Base-by-base conservation (phyloP, 192 early-diverging fungal species). In the Mortierella hygrophila region DNA sequence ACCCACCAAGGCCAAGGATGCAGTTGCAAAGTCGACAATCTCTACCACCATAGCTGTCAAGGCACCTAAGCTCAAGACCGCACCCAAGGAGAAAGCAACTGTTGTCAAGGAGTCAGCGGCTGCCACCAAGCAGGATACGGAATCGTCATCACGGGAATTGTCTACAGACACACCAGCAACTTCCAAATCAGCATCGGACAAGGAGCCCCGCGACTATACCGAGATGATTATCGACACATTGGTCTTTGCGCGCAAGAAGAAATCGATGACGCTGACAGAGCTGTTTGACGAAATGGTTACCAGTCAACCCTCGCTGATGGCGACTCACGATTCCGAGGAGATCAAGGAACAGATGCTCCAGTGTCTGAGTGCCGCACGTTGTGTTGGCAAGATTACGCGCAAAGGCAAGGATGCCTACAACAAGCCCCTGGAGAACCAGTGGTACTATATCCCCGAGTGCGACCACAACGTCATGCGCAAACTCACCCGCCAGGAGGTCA, bases 341-440 rank as follows among this genome's bases (percentile, higher is more conserved):
- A 88, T 72, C 63, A 84, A 82, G 44, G 74, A 82, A 29, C 88
- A 88, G 16, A 88, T 92, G 68, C 40, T 78, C 9, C 55, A 82
- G 6, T 87, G 89, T 35, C 77, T 92, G 18, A 85, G 79, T n/a
- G 82, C 85, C 0, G 82, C 81, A 8, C 82, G 88, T 3, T 92
- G 85, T 63, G 90, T 92, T 40, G 91, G 90, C 63, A 89, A 91
- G 72, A 92, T 92, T 29, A 78, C 87, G 18, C 89, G 91, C 41
- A 92, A 88, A 23, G 91, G 91, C 54, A 92, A 92, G 81, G 90
- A 90, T 20, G 91, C 91, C 1, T 90, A 92, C 70, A 90, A 90
- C 57, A 89, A 90, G 29, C 91, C 91, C 23, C 82, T 89, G 68
- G 91, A 92, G 75, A 87, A 87, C 69, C 85, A 91, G 9, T 90